Base-by-base conservation (phyloP, 441 rosid species). In the Populus hybrid region DNA sequence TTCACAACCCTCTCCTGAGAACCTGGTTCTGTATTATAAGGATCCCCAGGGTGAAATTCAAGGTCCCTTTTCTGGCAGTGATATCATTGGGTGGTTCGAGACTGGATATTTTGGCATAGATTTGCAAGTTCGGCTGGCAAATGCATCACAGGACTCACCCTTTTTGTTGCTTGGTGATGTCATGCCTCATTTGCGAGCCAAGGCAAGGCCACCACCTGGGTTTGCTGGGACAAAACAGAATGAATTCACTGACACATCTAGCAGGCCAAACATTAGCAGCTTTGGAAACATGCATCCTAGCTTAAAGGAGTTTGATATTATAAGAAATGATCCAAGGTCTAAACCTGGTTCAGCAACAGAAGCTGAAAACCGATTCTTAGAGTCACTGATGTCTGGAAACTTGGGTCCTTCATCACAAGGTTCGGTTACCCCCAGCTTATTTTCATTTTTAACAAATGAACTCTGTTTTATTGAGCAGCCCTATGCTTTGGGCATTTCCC, bases 41-140 rank as follows among this genome's bases (percentile, higher is more conserved):
- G 99, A 97, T 85, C 99, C 99, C 81, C 99, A 91, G 85, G 99
- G 99, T 88, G 88, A 84, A 85, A 80, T 95, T 78, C 99, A 97
- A 86, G 99, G 99, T 63, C 99, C 99, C 46, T 97, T 97, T 84
- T 73, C 92, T 68, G 99, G 99, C 38, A 75, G 82, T 86, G 99
- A 95, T 87, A 89, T 97, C 70, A 92, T 97, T 86, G 99, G 98
- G 68, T 97, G 99, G 99, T 97, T 91, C 83, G 99, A 97, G 88
- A 93, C 98, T 85, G 99, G 99, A 63, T 97, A 89, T 85, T 97
- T 97, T 84, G 97, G 99, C 80, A 92, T 97, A 84, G 99, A 97
- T 83, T 87, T 97, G 88, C 91, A 77, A 75, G 99, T 97, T 80
- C 90, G 91, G 76, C 84, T 73, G 75, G 93, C 88, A 34, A 88